phyloP scores from a whole-genome alignment of 164 flowering plant species.

The Vitis labrusca region DNA sequence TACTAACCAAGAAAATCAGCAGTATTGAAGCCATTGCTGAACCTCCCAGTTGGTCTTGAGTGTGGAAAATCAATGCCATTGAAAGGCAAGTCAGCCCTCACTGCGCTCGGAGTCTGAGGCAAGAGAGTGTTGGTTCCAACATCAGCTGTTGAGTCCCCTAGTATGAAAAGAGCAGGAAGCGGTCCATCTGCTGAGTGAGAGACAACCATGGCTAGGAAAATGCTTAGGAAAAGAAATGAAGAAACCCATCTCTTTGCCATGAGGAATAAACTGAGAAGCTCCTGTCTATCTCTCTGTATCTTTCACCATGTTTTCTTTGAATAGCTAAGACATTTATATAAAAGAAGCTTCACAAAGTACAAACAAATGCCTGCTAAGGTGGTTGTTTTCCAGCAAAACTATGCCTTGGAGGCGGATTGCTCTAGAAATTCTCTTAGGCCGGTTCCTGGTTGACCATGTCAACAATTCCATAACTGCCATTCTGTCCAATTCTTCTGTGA shows the following conservation, averaged over 20 bases:
- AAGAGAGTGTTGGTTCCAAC: slow-evolving; percentile 55
- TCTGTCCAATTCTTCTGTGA: no score
- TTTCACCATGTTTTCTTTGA: background rate
- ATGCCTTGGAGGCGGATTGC: background rate
- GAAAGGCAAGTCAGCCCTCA: slow-evolving; percentile 37
- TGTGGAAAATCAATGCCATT: slow-evolving; percentile 58
- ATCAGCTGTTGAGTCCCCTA: slow-evolving; percentile 66
- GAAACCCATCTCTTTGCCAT: slow-evolving; percentile 6
- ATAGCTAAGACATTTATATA: background rate
- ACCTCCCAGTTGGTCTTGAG: slow-evolving; percentile 48
- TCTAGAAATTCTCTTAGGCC: background rate
- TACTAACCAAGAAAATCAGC: slow-evolving; percentile 49
- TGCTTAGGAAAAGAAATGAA: slow-evolving; percentile 7
- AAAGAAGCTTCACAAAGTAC: background rate
- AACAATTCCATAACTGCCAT: no score
- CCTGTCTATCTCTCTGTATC: background rate
- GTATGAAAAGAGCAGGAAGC: slow-evolving; percentile 35
- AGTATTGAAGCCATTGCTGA: slow-evolving; percentile 62
- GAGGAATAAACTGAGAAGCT: background rate
- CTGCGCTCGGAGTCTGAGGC: slow-evolving; percentile 5
- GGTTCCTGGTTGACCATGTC: background rate
- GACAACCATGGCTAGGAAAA: slow-evolving; percentile 13
- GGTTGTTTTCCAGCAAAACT: background rate
- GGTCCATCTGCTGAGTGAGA: slow-evolving; percentile 13
- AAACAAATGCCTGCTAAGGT: background rate